Evolutionary conservation across 2,329 filamentous ascomycete genomes (phyloP).

Genomic region (Myotisia sp.): DNA sequence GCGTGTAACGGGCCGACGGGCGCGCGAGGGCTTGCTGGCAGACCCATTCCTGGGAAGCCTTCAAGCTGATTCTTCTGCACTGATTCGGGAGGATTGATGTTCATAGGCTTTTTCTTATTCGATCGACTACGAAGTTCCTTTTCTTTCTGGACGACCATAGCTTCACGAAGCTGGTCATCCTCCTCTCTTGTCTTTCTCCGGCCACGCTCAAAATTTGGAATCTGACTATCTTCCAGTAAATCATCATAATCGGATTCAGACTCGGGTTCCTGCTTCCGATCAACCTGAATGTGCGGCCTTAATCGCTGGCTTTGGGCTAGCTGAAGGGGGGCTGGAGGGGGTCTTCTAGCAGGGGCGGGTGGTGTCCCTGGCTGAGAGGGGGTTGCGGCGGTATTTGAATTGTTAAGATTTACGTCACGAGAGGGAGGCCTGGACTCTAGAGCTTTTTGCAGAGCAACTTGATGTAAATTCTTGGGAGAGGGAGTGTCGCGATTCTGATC

Average conservation of each 20-base stretch:
- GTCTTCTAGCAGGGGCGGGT: slow-evolving; percentile 54
- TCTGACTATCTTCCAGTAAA: slow-evolving; percentile 53
- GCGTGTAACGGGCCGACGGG: slow-evolving; percentile 18
- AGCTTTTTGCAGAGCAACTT: too few species aligned
- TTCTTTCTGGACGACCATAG: slow-evolving; percentile 47
- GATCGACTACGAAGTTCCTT: slow-evolving; percentile 58
- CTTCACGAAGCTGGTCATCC: slow-evolving; percentile 64
- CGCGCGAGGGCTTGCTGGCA: slow-evolving; percentile 9
- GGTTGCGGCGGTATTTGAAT: neutral
- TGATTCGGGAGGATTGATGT: slow-evolving; percentile 34
- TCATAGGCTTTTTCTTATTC: slow-evolving; percentile 53
- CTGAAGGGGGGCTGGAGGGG: slow-evolving; percentile 71
- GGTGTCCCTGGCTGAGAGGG: neutral
- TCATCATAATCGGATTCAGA: slow-evolving; percentile 77
- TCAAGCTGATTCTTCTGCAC: slow-evolving; percentile 15
- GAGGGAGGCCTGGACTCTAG: too few species aligned
- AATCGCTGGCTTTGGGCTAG: slow-evolving; percentile 38
- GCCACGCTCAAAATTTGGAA: slow-evolving; percentile 46
- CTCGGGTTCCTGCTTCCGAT: slow-evolving; percentile 37
- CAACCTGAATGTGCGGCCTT: slow-evolving; percentile 32
- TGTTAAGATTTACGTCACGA: too few species aligned
- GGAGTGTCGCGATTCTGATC: too few species aligned
- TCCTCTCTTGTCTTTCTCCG: slow-evolving; percentile 75
- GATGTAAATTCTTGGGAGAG: too few species aligned
- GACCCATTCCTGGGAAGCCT: slow-evolving; percentile 23